These are phyloP conservation scores for Elsinoe perseae DNA, from an alignment of 2,329 filamentous ascomycete genomes.

Conservation along the genomic window DNA sequence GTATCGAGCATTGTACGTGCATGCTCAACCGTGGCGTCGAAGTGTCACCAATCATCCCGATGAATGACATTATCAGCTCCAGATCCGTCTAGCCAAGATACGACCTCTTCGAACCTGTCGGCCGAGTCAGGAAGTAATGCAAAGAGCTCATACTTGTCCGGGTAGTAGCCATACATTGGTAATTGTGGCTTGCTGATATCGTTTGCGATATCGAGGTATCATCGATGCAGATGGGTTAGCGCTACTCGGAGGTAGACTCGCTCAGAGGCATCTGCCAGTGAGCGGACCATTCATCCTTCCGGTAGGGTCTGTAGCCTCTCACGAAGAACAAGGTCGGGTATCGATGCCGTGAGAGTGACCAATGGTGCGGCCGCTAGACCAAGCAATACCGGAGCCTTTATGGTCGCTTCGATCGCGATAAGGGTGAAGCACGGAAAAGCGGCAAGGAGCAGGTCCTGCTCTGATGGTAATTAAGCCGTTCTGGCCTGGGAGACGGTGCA, in stretches of 20 bases:
- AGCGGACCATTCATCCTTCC: background rate
- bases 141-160: background rate
- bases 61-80: background rate
- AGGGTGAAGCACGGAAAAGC: background rate
- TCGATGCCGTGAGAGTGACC: background rate
- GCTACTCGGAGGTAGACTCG: slow-evolving; percentile 15
- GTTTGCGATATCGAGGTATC: slow-evolving; percentile 17
- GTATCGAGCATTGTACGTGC: background rate
- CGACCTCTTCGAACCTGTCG: background rate
- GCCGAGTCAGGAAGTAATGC: slow-evolving; percentile 3
- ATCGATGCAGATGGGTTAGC: slow-evolving; percentile 7
- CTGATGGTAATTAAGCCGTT: background rate
- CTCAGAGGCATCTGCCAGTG: background rate
- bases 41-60: background rate
- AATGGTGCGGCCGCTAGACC: background rate
- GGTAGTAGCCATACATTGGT: slow-evolving; percentile 4
- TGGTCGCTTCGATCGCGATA: background rate
- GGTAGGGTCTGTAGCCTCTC: background rate
- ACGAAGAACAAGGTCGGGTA: background rate
- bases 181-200: slow-evolving; percentile 16
- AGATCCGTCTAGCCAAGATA: background rate
- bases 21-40: slow-evolving; percentile 5
- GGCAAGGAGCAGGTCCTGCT: background rate
- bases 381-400: background rate
- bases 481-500: background rate